Conservation (phyloP, 2,329 filamentous ascomycete genomes). For the Colletotrichum theobromicola region DNA sequence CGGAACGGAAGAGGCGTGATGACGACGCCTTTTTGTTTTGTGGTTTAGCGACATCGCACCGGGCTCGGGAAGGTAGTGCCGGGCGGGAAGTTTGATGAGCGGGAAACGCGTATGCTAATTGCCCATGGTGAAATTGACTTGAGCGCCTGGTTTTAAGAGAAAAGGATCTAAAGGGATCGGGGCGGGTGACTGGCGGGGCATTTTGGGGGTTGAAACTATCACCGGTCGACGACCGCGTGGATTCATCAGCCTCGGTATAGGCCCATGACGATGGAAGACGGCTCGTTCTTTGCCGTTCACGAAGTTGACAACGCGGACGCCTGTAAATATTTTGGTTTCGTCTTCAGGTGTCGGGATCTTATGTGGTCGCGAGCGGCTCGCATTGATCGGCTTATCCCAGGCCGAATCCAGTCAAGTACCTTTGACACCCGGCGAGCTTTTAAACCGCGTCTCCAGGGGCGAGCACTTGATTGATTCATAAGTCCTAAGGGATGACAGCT, state of each 20-base stretch:
- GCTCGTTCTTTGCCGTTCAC: neutral
- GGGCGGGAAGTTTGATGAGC: neutral
- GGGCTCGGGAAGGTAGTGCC: neutral
- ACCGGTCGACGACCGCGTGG: neutral
- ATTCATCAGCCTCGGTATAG: neutral
- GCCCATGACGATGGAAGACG: neutral
- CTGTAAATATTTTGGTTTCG: neutral
- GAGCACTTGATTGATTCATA: no score
- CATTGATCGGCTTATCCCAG: neutral
- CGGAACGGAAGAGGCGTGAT: neutral
- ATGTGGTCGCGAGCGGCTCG: no score
- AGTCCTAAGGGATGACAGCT: no score
- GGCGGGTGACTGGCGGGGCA: neutral
- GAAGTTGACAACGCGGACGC: neutral
- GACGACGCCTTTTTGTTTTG: neutral
- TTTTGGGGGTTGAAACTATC: neutral
- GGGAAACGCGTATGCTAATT: neutral
- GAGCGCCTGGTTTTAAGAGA: neutral
- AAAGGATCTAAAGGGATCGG: neutral
- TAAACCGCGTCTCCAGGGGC: no score
- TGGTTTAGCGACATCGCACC: neutral
- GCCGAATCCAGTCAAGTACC: neutral
- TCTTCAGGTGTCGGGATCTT: accelerated
- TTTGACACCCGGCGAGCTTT: neutral
- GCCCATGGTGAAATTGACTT: neutral